phyloP scores from a whole-genome alignment of 2,329 filamentous ascomycete genomes.

The Ceratocystis cubensis region DNA sequence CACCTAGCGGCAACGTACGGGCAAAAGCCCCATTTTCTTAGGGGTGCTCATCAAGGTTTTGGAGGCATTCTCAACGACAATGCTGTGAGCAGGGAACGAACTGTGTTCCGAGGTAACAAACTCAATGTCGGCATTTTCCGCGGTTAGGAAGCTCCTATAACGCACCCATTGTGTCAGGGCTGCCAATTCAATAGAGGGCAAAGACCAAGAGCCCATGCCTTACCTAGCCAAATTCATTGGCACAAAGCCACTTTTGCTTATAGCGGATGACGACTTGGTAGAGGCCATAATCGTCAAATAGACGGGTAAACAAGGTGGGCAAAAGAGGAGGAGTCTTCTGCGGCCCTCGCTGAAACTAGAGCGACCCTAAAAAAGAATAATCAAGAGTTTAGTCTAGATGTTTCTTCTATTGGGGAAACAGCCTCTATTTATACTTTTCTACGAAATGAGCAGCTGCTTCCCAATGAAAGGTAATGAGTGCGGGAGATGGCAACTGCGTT shows the following conservation, averaged over 20 bases:
- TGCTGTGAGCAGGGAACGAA: not conserved
- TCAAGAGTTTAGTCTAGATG: no score
- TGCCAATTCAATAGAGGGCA: not conserved
- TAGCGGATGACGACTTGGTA: not conserved
- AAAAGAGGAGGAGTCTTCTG: not conserved
- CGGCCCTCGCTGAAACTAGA: not conserved
- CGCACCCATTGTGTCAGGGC: not conserved
- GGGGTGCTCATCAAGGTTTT: not conserved
- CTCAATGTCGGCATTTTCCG: not conserved
- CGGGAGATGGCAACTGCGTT: no score
- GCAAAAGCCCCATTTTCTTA: not conserved
- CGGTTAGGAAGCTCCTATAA: not conserved
- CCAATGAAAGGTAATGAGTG: not conserved
- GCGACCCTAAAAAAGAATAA: no score
- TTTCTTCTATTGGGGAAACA: not conserved
- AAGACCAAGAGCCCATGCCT: not conserved
- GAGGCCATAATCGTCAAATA: not conserved
- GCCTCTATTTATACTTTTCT: not conserved
- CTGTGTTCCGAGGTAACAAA: not conserved
- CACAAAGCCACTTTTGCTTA: not conserved
- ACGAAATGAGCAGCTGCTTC: not conserved
- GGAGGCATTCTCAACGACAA: not conserved
- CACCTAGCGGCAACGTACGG: not conserved
- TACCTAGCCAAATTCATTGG: not conserved
- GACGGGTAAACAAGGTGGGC: not conserved